Evolutionary conservation across 768 basidiomycete genomes (phyloP), one percentile per base, ranked within the genome.

Genomic region (Cyclocybe cylindracea): DNA sequence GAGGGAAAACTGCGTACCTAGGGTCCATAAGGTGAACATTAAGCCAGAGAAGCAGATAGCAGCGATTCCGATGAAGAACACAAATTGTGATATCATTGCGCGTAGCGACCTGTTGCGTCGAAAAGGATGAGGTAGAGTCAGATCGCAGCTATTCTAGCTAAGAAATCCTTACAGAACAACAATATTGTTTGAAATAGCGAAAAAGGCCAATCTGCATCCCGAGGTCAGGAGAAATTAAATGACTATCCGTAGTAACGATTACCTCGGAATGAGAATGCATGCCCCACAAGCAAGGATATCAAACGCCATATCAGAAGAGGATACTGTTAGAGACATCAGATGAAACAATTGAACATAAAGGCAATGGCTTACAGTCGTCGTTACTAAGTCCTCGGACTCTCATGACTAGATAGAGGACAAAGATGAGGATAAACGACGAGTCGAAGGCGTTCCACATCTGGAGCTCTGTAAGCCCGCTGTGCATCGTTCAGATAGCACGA

Each of bases 361-460:
- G 51, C 61, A 16, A 48, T 33, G 48, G 55, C 73, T 50, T 63
- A 89, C 85, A 62, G 58, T 92, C 77, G 29, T 71, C 62, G 50
- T 70, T 58, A 10, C 73, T 60, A 10, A 94, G 70, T 0, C 89
- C 92, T 57, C 80, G 78, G 44, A 84, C 69, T 39, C 93, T 81
- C 52, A 92, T 69, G 6, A 66, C 76, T 2, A 88, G 63, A 65
- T 91, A 96, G 6, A 74, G 75, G 19, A 89, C 60, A 66, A 89
- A 92, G 43, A 93, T 74, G 19, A 83, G 52, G 54, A 85, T 78
- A 64, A 91, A 91, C 0, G 80, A 77, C 18, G 88, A 85, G 68
- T 91, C 94, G 59, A 95, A 93, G 5, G 84, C 86, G 63, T 94
- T 95, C 94, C 94, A 96, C 56, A 94, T 84, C 90, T 94, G 24